Evolutionary conservation across 441 rosid genomes (phyloP).

Genomic region (Jatropha podagrica): DNA sequence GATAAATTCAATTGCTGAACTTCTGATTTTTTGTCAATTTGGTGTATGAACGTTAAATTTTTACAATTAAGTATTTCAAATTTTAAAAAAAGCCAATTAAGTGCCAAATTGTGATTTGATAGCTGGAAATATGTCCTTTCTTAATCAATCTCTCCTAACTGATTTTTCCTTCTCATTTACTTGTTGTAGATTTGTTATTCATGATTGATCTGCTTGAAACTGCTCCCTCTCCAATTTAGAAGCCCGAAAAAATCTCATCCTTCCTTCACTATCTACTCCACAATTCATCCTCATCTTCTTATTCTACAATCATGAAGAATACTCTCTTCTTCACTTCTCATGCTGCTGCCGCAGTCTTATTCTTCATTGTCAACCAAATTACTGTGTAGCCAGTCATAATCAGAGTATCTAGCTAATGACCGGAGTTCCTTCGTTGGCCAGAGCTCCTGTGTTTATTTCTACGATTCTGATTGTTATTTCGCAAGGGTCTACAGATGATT

Average conservation of each 20-base stretch:
- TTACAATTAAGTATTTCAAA: no score
- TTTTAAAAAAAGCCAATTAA: no score
- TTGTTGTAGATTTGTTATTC: not conserved
- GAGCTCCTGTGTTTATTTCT: constrained; percentile 32
- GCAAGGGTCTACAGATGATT: not conserved
- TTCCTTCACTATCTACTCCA: constrained; percentile 56
- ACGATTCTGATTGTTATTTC: constrained; percentile 35
- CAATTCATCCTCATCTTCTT: constrained; percentile 40
- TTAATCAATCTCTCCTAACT: no score
- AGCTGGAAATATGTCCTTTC: no score
- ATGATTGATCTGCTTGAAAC: constrained; percentile 53
- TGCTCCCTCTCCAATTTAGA: constrained; percentile 32
- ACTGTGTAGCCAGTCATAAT: constrained; percentile 23
- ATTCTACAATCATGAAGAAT: constrained; percentile 30
- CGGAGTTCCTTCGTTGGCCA: not conserved
- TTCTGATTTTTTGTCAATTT: no score
- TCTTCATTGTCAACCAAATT: constrained; percentile 14
- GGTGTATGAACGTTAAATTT: no score
- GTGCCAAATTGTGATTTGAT: no score
- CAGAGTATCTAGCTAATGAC: constrained; percentile 21
- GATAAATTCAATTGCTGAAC: no score
- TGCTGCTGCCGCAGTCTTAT: constrained; percentile 16
- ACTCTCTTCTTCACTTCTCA: constrained; percentile 20
- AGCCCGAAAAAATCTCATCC: constrained; percentile 55
- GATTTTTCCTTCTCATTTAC: not conserved